Percentiles rank a stretch among this genome's conserved stretches.
Evolutionary conservation across 306 rosid genomes (phyloP).

Genomic region (Citrullus colocynthis): DNA sequence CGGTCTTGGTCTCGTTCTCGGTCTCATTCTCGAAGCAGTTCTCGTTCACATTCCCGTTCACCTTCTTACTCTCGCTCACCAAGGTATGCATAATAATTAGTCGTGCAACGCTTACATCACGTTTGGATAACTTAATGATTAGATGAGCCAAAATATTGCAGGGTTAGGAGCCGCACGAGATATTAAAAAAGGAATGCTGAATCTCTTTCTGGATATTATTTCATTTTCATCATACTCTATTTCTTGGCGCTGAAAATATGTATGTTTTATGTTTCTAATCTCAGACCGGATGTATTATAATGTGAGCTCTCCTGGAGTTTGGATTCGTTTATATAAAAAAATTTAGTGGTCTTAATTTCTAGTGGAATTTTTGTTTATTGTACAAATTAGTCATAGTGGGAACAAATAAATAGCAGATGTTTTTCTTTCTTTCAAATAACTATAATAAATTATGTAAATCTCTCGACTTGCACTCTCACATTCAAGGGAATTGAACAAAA

Average conservation of each 20-base stretch:
- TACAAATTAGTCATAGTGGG: too few species aligned
- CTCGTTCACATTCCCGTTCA: slow-evolving; percentile 30
- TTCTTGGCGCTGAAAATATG: background rate
- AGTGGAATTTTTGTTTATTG: too few species aligned
- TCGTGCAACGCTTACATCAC: background rate
- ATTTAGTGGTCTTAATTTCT: too few species aligned
- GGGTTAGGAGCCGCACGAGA: slow-evolving; percentile 58
- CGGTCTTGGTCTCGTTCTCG: slow-evolving; percentile 35
- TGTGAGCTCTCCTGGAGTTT: background rate
- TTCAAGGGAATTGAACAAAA: too few species aligned
- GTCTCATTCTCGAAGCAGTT: slow-evolving; percentile 28
- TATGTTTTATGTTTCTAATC: background rate
- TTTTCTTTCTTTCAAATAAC: too few species aligned
- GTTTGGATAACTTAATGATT: slow-evolving; percentile 16
- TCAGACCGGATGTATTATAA: background rate
- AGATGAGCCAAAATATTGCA: slow-evolving; percentile 19
- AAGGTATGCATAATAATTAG: slow-evolving; percentile 25
- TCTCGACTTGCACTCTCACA: too few species aligned
- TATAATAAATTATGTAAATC: too few species aligned
- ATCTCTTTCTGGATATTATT: background rate
- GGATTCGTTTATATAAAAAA: background rate
- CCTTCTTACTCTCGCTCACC: slow-evolving; percentile 58
- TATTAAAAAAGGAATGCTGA: slow-evolving; percentile 16
- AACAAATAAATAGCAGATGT: too few species aligned
- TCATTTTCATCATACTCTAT: background rate